These are phyloP conservation scores for Neofusicoccum parvum DNA, from an alignment of 2,329 filamentous ascomycete species.

Conservation along the genomic window DNA sequence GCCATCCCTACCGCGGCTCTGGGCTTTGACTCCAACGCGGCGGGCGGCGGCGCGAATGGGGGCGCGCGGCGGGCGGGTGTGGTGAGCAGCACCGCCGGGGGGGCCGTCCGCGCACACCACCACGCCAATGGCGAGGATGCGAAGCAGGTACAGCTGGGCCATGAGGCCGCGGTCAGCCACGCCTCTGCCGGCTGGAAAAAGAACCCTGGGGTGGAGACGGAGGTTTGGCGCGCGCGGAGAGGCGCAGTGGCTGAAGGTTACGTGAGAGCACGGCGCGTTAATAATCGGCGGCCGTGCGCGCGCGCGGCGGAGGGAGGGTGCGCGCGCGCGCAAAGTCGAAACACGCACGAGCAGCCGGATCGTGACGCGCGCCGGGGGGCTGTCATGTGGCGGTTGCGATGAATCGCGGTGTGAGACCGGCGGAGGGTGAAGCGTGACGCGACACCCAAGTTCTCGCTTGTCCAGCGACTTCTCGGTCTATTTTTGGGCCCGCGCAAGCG, in stretches of 20 bases:
- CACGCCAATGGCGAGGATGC: not conserved
- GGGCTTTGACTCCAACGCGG: conserved; percentile 3
- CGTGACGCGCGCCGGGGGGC: not conserved
- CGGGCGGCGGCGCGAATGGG: conserved; percentile 6
- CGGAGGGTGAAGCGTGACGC: not conserved
- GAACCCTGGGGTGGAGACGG: conserved; percentile 10
- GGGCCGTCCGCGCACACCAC: conserved; percentile 1
- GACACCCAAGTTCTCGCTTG: not conserved
- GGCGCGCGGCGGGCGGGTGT: not conserved
- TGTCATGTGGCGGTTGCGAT: not conserved
- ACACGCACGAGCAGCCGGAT: not conserved
- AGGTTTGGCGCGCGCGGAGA: not conserved
- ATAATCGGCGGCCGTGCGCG: conserved; percentile 1
- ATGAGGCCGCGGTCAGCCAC: not conserved
- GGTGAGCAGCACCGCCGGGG: not conserved
- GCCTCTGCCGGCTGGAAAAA: conserved; percentile 3
- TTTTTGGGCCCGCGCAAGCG: not conserved
- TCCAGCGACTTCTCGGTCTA: not conserved
- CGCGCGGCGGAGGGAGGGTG: not conserved
- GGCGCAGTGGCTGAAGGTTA: conserved; percentile 13
- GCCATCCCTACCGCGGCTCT: conserved; percentile 14
- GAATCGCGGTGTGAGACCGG: conserved; percentile 1
- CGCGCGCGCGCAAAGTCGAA: not conserved
- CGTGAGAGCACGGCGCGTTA: conserved; percentile 13
- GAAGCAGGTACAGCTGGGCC: conserved; percentile 7